A percentile compares a stretch with the other conserved stretches of the same genome.
Evolutionary conservation across 306 rosid genomes (phyloP).

Genomic region (Casuarina cunninghamiana): DNA sequence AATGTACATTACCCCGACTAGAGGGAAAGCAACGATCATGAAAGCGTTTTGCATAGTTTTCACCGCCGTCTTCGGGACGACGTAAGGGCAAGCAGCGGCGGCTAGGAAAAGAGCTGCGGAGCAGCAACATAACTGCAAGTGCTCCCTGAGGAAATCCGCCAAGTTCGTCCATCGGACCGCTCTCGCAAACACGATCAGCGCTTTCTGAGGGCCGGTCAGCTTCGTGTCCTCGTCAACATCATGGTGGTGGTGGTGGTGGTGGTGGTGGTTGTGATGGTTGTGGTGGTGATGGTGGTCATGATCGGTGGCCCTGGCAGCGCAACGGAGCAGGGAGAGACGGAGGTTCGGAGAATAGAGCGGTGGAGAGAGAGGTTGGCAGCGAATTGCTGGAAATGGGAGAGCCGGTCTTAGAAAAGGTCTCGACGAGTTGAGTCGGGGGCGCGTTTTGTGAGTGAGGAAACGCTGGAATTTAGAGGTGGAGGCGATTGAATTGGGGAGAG

Average conservation of each 20-base stretch:
- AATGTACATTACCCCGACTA: conserved; percentile 63
- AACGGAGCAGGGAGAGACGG: conserved; percentile 40
- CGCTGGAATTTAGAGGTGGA: conserved; percentile 37
- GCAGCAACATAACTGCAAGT: conserved; percentile 77
- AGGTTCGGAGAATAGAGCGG: conserved; percentile 29
- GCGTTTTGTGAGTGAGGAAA: conserved; percentile 25
- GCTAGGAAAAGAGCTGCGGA: conserved; percentile 72
- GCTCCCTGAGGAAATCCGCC: conserved; percentile 74
- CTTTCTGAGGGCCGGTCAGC: conserved; percentile 64
- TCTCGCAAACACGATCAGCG: conserved; percentile 64
- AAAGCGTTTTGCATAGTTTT: conserved; percentile 74
- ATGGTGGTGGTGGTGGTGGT: conserved; percentile 46
- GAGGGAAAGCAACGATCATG: conserved; percentile 72
- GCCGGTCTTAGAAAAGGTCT: conserved; percentile 23
- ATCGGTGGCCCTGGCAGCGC: conserved; percentile 36
- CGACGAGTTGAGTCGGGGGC: conserved; percentile 35
- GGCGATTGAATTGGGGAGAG: conserved; percentile 40
- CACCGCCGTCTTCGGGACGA: conserved; percentile 61
- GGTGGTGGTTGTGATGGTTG: conserved; percentile 26
- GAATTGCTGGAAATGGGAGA: conserved; percentile 25
- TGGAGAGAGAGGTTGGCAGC: conserved; percentile 34
- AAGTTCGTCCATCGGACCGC: conserved; percentile 77
- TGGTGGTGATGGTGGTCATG: conserved; percentile 29
- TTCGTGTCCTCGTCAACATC: conserved; percentile 34
- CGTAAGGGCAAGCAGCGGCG: conserved; percentile 80